Evolutionary conservation across 2,329 filamentous ascomycete genomes (phyloP).

Genomic region (Botryosphaeria dothidea): DNA sequence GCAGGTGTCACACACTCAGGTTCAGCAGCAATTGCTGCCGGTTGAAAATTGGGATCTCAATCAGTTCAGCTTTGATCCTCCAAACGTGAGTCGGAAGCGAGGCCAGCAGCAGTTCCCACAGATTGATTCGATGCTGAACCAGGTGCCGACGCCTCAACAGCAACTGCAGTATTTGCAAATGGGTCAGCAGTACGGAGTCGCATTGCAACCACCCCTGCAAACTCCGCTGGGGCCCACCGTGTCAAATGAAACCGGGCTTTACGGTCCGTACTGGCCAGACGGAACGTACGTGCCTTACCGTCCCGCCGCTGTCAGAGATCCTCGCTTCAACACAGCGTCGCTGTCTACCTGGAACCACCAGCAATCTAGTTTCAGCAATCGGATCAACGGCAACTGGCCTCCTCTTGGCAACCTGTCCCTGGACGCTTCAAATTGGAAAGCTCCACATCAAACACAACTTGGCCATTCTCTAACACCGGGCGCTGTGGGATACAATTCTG

Average conservation of each 20-base stretch:
- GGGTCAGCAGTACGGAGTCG: conserved; percentile 32
- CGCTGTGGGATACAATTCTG: conserved; percentile 6
- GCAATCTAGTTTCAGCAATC: conserved; percentile 28
- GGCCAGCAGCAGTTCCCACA: conserved; percentile 50
- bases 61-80: conserved; percentile 8
- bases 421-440: conserved; percentile 2
- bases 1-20: conserved; percentile 4
- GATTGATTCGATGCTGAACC: conserved; percentile 63
- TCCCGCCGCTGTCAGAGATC: conserved; percentile 42
- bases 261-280: conserved; percentile 44
- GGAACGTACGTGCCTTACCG: conserved; percentile 43
- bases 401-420: conserved; percentile 26
- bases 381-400: conserved; percentile 23
- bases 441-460: conserved; percentile 1
- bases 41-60: conserved; percentile 6
- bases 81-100: conserved; percentile 36
- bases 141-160: conserved; percentile 58
- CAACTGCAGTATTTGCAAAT: conserved; percentile 54
- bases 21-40: conserved; percentile 1
- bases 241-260: conserved; percentile 43
- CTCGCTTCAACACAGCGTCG: conserved; percentile 36
- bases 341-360: conserved; percentile 34
- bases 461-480: background rate
- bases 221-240: conserved; percentile 39
- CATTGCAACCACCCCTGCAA: conserved; percentile 36